phyloP scores from a whole-genome alignment of 2,329 filamentous ascomycete species.

The Cladophialophora yegresii region DNA sequence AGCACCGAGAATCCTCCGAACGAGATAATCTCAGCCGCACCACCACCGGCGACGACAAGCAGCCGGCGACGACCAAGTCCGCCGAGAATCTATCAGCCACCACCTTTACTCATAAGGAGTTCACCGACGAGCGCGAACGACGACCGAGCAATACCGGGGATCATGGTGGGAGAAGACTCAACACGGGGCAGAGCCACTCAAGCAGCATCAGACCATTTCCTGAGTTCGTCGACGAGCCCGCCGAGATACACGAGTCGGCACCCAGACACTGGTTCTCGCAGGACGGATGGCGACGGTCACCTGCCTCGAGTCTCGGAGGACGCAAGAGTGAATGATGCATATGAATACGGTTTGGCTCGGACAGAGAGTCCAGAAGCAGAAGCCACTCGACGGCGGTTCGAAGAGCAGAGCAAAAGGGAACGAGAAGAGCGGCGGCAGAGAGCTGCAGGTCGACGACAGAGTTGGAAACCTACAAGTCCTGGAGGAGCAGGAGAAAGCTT shows the following conservation, averaged over 20 bases:
- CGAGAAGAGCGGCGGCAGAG: slow-evolving; percentile 32
- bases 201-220: slow-evolving; percentile 33
- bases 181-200: slow-evolving; percentile 27
- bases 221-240: slow-evolving; percentile 33
- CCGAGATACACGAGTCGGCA: slow-evolving; percentile 8
- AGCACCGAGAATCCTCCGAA: slow-evolving; percentile 20
- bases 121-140: slow-evolving; percentile 11
- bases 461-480: slow-evolving; percentile 25
- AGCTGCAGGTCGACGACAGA: slow-evolving; percentile 29
- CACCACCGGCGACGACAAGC: slow-evolving; percentile 18
- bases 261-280: slow-evolving; percentile 18
- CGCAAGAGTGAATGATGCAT: slow-evolving; percentile 17
- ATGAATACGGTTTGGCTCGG: not conserved
- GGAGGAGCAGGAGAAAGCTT: slow-evolving; percentile 16
- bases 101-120: slow-evolving; percentile 21
- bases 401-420: slow-evolving; percentile 35
- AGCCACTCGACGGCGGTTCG: slow-evolving; percentile 27
- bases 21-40: slow-evolving; percentile 13
- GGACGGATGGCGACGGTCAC: slow-evolving; percentile 22
- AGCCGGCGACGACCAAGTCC: slow-evolving; percentile 25
- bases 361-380: slow-evolving; percentile 20
- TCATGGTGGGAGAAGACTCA: slow-evolving; percentile 24
- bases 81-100: slow-evolving; percentile 24
- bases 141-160: slow-evolving; percentile 16
- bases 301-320: slow-evolving; percentile 22